Evolutionary conservation across 2,329 filamentous ascomycete genomes (phyloP), one percentile per base, ranked within the genome.

Genomic region (Aureobasidium sp.): DNA sequence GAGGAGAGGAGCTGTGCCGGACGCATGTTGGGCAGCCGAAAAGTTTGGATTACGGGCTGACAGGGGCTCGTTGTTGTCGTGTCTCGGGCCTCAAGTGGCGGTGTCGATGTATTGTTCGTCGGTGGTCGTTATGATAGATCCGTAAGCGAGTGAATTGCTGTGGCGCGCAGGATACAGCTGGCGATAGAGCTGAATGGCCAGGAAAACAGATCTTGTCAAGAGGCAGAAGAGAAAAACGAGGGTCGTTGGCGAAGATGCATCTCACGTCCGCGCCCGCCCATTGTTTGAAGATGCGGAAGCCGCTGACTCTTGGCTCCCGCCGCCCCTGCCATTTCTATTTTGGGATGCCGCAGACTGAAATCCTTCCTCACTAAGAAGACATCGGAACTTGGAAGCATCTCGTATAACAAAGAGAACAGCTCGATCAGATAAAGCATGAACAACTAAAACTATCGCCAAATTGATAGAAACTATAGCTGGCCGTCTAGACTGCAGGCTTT

Each of bases 1-100:
- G 55, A 58, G 33, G 71, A 65, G 47, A 73, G 62, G 47, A 72
- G 47, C 47, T 67, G 63, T 37, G 69, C 65, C 42, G 71, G 67
- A 64, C 71, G 69, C 71, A 74, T 74, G 45, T 63, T 65, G 66
- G n/a, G 37, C 33, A n/a, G 23, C 19, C 17, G 23, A 8, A 13
- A 11, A 42, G 49, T 40, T 17, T 21, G 27, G 49, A 17, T 21
- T 42, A 17, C 17, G 15, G n/a, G 10, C 15, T 27, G 17, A 53
- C 29, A 40, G 49, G 49, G 49, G 49, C 35, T 55, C 35, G 51
- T 38, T 53, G 49, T 55, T 55, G 51, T 55, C 38, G 51, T 42
- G 51, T 43, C 40, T 55, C 25, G 50, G 19, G 11, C 7, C 1
- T 10, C 37, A n/a, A 33, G 51, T 55, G 51, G 51, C 51, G 51